Percentiles rank a stretch among this genome's conserved stretches.
Conservation (phyloP, 495 filamentous ascomycete species). For the Astrothelium macrocarpum region DNA sequence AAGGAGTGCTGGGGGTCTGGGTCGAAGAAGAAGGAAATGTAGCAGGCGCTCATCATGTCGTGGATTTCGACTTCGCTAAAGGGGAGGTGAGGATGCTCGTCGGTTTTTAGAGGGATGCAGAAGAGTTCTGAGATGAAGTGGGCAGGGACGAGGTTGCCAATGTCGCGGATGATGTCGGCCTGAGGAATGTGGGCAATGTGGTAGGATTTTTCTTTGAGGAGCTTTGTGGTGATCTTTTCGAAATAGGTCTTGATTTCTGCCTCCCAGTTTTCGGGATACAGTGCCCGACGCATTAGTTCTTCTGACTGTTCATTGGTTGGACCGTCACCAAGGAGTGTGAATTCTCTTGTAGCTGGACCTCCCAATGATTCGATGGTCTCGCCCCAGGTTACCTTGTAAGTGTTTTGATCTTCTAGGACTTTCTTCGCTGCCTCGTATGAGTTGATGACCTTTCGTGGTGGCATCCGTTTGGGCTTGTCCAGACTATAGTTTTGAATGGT, state of each 20-base stretch:
- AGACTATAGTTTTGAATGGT: slow-evolving; percentile 42
- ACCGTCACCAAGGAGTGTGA: slow-evolving; percentile 47
- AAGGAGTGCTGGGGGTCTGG: slow-evolving; percentile 55
- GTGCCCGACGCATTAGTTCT: slow-evolving; percentile 37
- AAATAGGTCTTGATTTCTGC: slow-evolving; percentile 44
- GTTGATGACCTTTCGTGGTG: slow-evolving; percentile 35
- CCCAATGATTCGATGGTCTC: slow-evolving; percentile 44
- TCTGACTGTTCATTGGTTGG: slow-evolving; percentile 39
- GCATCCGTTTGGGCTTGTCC: slow-evolving; percentile 34
- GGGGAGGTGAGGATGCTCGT: slow-evolving; percentile 47
- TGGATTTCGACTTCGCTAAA: slow-evolving; percentile 54
- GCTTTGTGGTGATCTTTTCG: slow-evolving; percentile 41
- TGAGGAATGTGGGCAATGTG: slow-evolving; percentile 47
- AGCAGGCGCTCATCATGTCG: slow-evolving; percentile 47
- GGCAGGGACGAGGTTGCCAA: slow-evolving; percentile 51
- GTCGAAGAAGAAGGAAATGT: slow-evolving; percentile 56
- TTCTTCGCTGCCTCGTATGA: slow-evolving; percentile 41
- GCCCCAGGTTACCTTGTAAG: slow-evolving; percentile 50
- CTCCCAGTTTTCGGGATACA: slow-evolving; percentile 45
- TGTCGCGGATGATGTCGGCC: slow-evolving; percentile 53
- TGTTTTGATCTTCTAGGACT: slow-evolving; percentile 41
- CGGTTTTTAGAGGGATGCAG: slow-evolving; percentile 53
- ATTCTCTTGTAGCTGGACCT: slow-evolving; percentile 37
- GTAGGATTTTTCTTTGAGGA: slow-evolving; percentile 42
- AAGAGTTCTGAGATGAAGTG: slow-evolving; percentile 54